Percentiles rank a stretch among this genome's conserved stretches.
These are phyloP conservation scores for Penicillium roqueforti DNA, from an alignment of 495 filamentous ascomycete genomes.

Conservation along the genomic window DNA sequence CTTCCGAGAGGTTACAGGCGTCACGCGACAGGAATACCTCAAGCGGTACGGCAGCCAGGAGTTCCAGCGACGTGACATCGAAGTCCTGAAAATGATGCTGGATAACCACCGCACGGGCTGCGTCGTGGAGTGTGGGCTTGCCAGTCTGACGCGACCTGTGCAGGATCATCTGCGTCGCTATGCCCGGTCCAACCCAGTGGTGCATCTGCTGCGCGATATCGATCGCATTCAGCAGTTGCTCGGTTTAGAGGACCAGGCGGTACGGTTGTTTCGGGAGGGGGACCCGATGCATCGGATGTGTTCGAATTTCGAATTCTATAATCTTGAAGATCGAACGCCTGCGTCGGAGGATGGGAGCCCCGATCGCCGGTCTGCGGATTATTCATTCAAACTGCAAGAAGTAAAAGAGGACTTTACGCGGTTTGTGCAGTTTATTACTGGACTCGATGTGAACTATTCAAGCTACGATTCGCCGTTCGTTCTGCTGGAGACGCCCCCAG, in stretches of 20 bases:
- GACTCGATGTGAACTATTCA: conserved; percentile 48
- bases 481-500: conserved; percentile 61
- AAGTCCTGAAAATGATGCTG: conserved; percentile 65
- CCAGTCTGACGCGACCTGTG: conserved; percentile 52
- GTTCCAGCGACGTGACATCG: conserved; percentile 60
- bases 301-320: conserved; percentile 79
- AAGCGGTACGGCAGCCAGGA: conserved; percentile 58
- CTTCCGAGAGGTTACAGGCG: conserved; percentile 66
- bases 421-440: conserved; percentile 64
- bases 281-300: conserved; percentile 57
- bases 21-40: conserved; percentile 60
- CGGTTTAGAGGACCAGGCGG: conserved; percentile 53
- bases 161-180: conserved; percentile 57
- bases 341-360: conserved; percentile 30
- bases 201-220: conserved; percentile 68
- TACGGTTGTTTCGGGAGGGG: conserved; percentile 47
- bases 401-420: conserved; percentile 70
- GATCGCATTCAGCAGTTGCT: conserved; percentile 61
- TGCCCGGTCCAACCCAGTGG: conserved; percentile 63
- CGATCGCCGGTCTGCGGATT: conserved; percentile 46
- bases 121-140: conserved; percentile 68
- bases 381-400: conserved; percentile 66
- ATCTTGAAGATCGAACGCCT: conserved; percentile 52
- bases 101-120: conserved; percentile 58
- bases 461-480: conserved; percentile 70